Base-by-base conservation (phyloP, 2,329 filamentous ascomycete species). In the Aureobasidium leucospermi region DNA sequence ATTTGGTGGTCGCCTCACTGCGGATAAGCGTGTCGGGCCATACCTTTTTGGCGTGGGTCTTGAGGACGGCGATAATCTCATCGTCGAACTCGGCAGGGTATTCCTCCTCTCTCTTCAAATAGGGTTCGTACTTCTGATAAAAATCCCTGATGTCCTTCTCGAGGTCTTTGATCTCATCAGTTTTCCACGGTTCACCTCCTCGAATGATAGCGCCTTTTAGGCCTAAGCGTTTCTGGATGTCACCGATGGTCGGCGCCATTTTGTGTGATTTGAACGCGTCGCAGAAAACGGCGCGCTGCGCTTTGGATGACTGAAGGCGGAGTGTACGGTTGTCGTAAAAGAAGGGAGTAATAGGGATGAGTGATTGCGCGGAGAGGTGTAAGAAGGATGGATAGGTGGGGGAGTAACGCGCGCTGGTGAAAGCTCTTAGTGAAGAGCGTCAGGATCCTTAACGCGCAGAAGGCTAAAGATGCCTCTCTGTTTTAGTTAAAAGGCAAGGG, bases 401-500 rank as follows among this genome's bases (percentile, higher is more conserved):
- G 19, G 19, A 19, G 39, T 19, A 42, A 42, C 16, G 16, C 15
- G 47, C 23, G 32, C 34, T 34, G 38, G 23, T 32, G 47, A 55
- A 9, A 55, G 39, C 51, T 13, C 10, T 11, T 52, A 55, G 28
- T 31, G 49, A 42, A 32, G 49, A 32, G 23, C 29, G 51, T 43
- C 39, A 16, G 28, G 8, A 28, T n/a, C 28, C 36, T 39, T 45
- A 45, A 47, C 28, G 45, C 45, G 29, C 32, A 7, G 39, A 43
- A 55, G 28, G 51, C 51, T 55, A 55, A 52, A 15, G 49, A 32
- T 43, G 39, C 51, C 49, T 42, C n/a, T 29, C 36, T 29, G 36
- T 31, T 42, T 55, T 42, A 55, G 39, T 55, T 29, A 43, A 43
- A 42, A 53, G 49, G n/a, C 49, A 53, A 42, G 49, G 23, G 38